These are phyloP conservation scores for Sugiyamaella sp. DNA, from an alignment of 1,139 yeast genomes.

Conservation along the genomic window DNA sequence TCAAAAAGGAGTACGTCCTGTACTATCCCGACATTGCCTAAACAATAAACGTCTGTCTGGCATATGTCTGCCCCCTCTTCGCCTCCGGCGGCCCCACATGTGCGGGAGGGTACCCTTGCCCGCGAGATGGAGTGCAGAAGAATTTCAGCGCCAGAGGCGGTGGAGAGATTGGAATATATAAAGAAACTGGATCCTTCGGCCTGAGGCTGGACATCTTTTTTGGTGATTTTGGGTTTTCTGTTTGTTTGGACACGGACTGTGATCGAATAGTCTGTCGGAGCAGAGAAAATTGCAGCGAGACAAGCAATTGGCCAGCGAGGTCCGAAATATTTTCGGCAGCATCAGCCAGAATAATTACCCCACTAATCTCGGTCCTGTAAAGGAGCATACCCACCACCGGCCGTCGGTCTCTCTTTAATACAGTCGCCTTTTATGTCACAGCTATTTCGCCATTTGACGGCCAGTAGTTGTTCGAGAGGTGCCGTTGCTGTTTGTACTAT, in stretches of 20 bases:
- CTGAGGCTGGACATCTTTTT: background rate
- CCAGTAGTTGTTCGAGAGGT: background rate
- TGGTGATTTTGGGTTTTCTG: background rate
- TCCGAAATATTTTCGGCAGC: background rate
- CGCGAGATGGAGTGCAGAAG: background rate
- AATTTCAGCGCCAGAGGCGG: background rate
- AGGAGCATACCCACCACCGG: background rate
- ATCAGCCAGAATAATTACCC: background rate
- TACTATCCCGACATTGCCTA: slow-evolving; percentile 49
- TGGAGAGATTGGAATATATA: background rate
- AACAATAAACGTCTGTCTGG: background rate
- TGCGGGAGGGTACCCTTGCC: background rate
- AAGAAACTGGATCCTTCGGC: background rate
- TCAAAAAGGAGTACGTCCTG: slow-evolving; percentile 55
- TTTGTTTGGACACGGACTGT: too few relatives aligned
- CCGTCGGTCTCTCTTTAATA: background rate
- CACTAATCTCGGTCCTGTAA: background rate
- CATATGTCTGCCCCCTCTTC: background rate
- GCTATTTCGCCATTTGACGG: slow-evolving; percentile 13
- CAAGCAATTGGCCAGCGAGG: background rate
- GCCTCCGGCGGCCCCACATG: slow-evolving; percentile 2
- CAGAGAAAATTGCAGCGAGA: background rate
- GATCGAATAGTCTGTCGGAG: too few relatives aligned
- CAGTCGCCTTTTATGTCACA: slow-evolving; percentile 14
- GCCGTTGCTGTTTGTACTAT: slow-evolving; percentile 26